Percentiles rank a stretch among this genome's conserved stretches.
Conservation (phyloP, 768 basidiomycete genomes). For the Russula virescens region DNA sequence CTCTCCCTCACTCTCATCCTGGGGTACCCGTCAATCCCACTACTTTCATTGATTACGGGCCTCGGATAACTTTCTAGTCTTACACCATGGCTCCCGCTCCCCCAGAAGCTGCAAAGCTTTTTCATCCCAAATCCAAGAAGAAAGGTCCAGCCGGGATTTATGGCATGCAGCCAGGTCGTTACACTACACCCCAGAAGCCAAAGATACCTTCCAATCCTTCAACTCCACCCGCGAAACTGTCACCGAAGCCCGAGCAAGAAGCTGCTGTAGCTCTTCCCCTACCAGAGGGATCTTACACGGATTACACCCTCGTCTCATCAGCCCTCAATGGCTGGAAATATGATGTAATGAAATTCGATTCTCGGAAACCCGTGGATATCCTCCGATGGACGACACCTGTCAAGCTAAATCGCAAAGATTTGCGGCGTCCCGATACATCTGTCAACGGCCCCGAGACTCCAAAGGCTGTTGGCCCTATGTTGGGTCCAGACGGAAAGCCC, state of each 20-base stretch:
- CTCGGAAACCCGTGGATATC: slow-evolving; percentile 65
- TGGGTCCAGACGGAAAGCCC: slow-evolving; percentile 78
- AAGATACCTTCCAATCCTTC: slow-evolving; percentile 16
- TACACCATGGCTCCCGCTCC: slow-evolving; percentile 18
- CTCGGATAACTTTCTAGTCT: not conserved
- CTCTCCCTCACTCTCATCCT: not conserved
- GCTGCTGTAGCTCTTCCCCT: slow-evolving; percentile 30
- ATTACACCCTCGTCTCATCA: slow-evolving; percentile 75
- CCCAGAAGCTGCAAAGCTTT: slow-evolving; percentile 19
- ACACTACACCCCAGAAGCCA: slow-evolving; percentile 15
- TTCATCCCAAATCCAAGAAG: slow-evolving; percentile 24
- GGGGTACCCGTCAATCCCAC: slow-evolving; percentile 3
- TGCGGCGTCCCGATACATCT: slow-evolving; percentile 44
- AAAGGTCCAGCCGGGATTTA: slow-evolving; percentile 15
- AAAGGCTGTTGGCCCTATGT: slow-evolving; percentile 60
- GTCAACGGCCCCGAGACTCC: slow-evolving; percentile 35
- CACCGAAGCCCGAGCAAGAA: slow-evolving; percentile 18
- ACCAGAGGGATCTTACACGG: slow-evolving; percentile 64
- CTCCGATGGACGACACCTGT: slow-evolving; percentile 66
- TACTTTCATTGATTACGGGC: slow-evolving; percentile 3
- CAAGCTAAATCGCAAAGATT: slow-evolving; percentile 83
- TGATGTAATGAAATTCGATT: slow-evolving; percentile 89
- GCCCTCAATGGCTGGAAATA: slow-evolving; percentile 84
- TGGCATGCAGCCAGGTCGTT: slow-evolving; percentile 15
- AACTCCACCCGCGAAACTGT: slow-evolving; percentile 13